Percentiles rank a stretch among this genome's conserved stretches.
These are phyloP conservation scores for Podospora anserina DNA, from an alignment of 495 filamentous ascomycete genomes.

Conservation along the genomic window DNA sequence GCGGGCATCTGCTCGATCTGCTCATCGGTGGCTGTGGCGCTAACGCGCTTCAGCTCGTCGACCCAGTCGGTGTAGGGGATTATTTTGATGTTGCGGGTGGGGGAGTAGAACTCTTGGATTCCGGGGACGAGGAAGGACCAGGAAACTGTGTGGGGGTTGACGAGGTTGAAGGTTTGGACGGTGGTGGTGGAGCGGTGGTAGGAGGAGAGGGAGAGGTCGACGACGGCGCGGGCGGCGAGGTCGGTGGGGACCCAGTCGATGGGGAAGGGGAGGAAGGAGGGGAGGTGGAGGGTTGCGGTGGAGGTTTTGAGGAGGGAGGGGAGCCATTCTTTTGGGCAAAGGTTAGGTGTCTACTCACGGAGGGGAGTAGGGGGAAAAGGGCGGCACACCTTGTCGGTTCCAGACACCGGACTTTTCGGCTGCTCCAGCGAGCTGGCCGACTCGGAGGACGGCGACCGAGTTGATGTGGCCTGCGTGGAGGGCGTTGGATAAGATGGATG, in stretches of 20 bases:
- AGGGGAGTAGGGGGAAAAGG: too few relatives aligned
- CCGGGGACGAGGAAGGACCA: background rate
- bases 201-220: background rate
- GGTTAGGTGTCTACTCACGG: too few relatives aligned
- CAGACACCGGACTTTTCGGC: slow-evolving; percentile 6
- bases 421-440: slow-evolving; percentile 13
- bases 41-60: background rate
- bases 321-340: slow-evolving; percentile 1
- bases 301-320: slow-evolving; percentile 8
- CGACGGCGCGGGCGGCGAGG: background rate
- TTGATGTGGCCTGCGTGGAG: background rate
- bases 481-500: slow-evolving; percentile 6
- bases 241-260: slow-evolving; percentile 8
- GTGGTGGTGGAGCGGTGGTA: background rate
- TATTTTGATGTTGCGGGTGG: background rate
- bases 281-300: background rate
- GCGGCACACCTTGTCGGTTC: slow-evolving; percentile 8
- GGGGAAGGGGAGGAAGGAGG: background rate
- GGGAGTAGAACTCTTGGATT: slow-evolving; percentile 1
- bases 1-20: background rate
- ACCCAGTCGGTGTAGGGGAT: background rate
- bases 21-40: background rate
- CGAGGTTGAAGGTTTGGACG: slow-evolving; percentile 2
- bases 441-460: background rate
- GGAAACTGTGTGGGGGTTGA: background rate